phyloP scores from a whole-genome alignment of 352 stramenopile species.

The Globisporangium middletonii region DNA sequence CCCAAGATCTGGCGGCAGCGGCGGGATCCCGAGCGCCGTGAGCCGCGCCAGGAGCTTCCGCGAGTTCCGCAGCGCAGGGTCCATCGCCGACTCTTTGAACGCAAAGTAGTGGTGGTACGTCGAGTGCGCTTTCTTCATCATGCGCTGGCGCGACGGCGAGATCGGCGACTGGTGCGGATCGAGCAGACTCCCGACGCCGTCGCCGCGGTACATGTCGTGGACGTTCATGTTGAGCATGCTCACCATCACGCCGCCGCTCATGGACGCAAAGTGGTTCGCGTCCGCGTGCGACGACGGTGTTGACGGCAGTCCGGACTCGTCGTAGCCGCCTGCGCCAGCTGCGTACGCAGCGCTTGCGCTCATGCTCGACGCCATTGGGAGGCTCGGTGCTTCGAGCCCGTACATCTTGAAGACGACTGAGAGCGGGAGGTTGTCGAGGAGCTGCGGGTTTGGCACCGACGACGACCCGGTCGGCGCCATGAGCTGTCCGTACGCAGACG shows the following conservation, averaged over 20 bases:
- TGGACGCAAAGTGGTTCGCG: constrained; percentile 55
- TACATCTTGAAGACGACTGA: constrained; percentile 82
- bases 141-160: constrained; percentile 53
- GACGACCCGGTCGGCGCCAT: constrained; percentile 11
- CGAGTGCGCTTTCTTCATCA: constrained; percentile 57
- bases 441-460: constrained; percentile 4
- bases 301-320: constrained; percentile 9
- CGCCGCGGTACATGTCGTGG: constrained; percentile 70
- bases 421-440: constrained; percentile 71
- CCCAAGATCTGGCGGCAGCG: constrained; percentile 88
- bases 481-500: constrained; percentile 14
- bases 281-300: constrained; percentile 25
- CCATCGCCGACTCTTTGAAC: constrained; percentile 78
- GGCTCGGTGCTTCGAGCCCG: constrained; percentile 63
- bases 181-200: constrained; percentile 48
- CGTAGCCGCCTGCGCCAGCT: constrained; percentile 1
- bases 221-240: constrained; percentile 80
- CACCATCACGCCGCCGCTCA: constrained; percentile 54
- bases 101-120: constrained; percentile 68
- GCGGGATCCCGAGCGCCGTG: constrained; percentile 88
- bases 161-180: constrained; percentile 41
- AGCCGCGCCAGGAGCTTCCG: constrained; percentile 89
- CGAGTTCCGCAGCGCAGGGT: constrained; percentile 72
- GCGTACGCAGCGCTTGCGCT: constrained; percentile 1
- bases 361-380: constrained; percentile 38